phyloP scores from a whole-genome alignment of 1,284 basidiomycete genomes.

The Peniophora sp. region DNA sequence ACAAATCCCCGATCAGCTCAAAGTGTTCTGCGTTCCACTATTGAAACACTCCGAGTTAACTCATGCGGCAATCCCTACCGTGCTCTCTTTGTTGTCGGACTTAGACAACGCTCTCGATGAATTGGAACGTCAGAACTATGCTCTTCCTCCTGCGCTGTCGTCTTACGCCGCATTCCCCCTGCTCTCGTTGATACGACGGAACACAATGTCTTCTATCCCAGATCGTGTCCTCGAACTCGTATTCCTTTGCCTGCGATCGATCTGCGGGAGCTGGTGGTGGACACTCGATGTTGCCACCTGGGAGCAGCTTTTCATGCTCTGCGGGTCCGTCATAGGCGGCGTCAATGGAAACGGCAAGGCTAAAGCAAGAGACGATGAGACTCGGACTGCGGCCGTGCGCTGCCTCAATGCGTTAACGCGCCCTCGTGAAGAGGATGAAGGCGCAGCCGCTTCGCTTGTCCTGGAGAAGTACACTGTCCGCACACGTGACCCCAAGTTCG shows the following conservation, averaged over 20 bases:
- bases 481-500: conserved; percentile 41
- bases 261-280: conserved; percentile 80
- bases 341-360: conserved; percentile 52
- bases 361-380: conserved; percentile 67
- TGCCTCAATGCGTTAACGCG: conserved; percentile 54
- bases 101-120: conserved; percentile 41
- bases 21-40: conserved; percentile 71
- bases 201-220: conserved; percentile 58
- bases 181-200: conserved; percentile 73
- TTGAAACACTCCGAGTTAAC: conserved; percentile 56
- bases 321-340: conserved; percentile 58
- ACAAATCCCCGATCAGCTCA: conserved; percentile 44
- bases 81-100: conserved; percentile 43
- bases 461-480: conserved; percentile 38
- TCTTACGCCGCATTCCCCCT: conserved; percentile 85
- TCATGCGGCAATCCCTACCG: conserved; percentile 41
- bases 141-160: conserved; percentile 56
- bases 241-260: conserved; percentile 47
- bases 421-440: conserved; percentile 33
- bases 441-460: conserved; percentile 20
- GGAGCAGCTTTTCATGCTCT: conserved; percentile 83
- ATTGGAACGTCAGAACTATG: conserved; percentile 27
- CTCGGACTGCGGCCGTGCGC: conserved; percentile 55
- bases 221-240: conserved; percentile 75
- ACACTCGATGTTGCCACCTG: conserved; percentile 54